phyloP scores from a whole-genome alignment of 2,329 filamentous ascomycete species.

The Pestalotiopsis sp. region DNA sequence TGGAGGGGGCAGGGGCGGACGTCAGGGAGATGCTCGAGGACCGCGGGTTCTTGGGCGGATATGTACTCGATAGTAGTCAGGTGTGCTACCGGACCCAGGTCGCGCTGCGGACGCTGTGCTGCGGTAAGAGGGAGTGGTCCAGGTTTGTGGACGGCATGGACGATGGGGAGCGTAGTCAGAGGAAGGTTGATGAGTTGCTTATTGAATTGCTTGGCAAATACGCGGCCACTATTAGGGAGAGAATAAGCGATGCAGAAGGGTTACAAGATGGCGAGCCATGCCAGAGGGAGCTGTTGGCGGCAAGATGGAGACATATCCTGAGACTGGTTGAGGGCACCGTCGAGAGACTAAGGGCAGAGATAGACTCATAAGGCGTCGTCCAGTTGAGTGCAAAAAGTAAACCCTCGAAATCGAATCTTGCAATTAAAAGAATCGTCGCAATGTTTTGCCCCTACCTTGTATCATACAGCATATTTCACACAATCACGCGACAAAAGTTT shows the following conservation, averaged over 20 bases:
- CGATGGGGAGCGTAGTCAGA: constrained; percentile 47
- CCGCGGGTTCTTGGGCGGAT: constrained; percentile 52
- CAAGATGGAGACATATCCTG: constrained; percentile 47
- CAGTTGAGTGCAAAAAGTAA: background rate
- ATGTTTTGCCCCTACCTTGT: no score
- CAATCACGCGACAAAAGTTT: no score
- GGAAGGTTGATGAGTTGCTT: constrained; percentile 41
- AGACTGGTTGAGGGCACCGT: constrained; percentile 40
- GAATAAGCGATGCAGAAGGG: constrained; percentile 30
- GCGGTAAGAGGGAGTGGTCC: constrained; percentile 43
- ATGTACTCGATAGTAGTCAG: constrained; percentile 51
- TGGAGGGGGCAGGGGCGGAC: constrained; percentile 22
- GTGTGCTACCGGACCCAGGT: constrained; percentile 61
- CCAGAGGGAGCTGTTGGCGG: constrained; percentile 41
- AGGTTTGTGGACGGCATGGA: constrained; percentile 49
- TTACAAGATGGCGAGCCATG: constrained; percentile 33
- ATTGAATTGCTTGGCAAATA: constrained; percentile 41
- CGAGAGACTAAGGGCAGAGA: constrained; percentile 26
- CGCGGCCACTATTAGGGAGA: constrained; percentile 33
- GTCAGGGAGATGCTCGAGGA: constrained; percentile 46
- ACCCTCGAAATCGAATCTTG: no score
- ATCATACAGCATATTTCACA: no score
- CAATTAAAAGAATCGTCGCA: no score
- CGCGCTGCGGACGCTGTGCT: constrained; percentile 47
- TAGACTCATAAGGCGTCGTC: background rate